A percentile compares a stretch with the other conserved stretches of the same genome.
These are phyloP conservation scores for Boletellus sp. DNA, from an alignment of 768 basidiomycete genomes.

Conservation along the genomic window DNA sequence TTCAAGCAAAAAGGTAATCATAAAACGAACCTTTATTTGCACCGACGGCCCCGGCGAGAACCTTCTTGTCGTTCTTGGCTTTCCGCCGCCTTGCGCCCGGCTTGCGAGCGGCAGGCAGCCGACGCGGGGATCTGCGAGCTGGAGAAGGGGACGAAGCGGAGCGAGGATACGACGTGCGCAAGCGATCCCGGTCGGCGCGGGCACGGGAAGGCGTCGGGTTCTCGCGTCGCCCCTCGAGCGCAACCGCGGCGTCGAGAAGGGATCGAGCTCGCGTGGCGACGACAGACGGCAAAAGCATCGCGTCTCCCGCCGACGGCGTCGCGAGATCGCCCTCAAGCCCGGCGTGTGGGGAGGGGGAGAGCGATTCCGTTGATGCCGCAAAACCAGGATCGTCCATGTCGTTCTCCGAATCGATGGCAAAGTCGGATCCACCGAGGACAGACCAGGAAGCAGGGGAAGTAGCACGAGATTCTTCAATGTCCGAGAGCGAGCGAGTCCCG, in stretches of 20 bases:
- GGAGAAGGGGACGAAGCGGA: constrained; percentile 57
- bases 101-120: constrained; percentile 17
- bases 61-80: constrained; percentile 10
- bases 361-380: constrained; percentile 32
- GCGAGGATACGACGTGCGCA: constrained; percentile 32
- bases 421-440: constrained; percentile 30
- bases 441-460: constrained; percentile 38
- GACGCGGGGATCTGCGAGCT: constrained; percentile 34
- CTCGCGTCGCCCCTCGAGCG: not conserved
- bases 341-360: constrained; percentile 32
- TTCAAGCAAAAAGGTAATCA: constrained; percentile 44
- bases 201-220: constrained; percentile 11
- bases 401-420: constrained; percentile 29
- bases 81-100: constrained; percentile 14
- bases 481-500: constrained; percentile 18
- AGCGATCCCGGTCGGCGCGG: constrained; percentile 25
- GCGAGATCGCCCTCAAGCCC: constrained; percentile 16
- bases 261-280: not conserved
- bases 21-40: constrained; percentile 33
- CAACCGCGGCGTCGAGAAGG: not conserved
- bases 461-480: constrained; percentile 29
- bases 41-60: constrained; percentile 14
- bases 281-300: constrained; percentile 4
- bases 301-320: not conserved
- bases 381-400: constrained; percentile 30